Percentiles rank a stretch among this genome's conserved stretches.
These are phyloP conservation scores for Lycium barbarum DNA, from an alignment of 257 asterid genomes.

Conservation along the genomic window DNA sequence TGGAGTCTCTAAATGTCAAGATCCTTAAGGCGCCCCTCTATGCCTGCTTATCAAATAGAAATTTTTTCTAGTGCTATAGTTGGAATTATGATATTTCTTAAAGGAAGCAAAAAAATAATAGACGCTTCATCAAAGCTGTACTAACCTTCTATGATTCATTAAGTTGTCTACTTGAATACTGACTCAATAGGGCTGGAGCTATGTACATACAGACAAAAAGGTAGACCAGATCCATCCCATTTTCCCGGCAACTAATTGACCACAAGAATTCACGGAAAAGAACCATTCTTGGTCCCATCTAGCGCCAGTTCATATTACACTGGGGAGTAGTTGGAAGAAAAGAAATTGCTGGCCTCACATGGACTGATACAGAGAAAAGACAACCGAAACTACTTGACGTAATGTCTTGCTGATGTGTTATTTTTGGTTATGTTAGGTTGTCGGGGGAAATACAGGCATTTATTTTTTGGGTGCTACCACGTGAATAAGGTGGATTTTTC, in stretches of 20 bases:
- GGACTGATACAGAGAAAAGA: slow-evolving; percentile 26
- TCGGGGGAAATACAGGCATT: not conserved
- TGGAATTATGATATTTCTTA: not conserved
- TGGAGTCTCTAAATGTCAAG: not conserved
- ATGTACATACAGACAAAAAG: slow-evolving; percentile 4
- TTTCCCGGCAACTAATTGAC: not conserved
- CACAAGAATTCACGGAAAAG: not conserved
- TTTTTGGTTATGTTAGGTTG: not conserved
- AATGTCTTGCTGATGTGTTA: not conserved
- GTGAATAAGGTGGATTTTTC: slow-evolving; percentile 5
- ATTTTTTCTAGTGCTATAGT: not conserved
- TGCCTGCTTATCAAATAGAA: not conserved
- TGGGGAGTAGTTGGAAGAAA: slow-evolving; percentile 10
- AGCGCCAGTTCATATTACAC: not conserved
- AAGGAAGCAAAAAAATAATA: not conserved
- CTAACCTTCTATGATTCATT: not conserved
- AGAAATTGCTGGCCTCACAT: not conserved
- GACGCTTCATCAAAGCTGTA: not conserved
- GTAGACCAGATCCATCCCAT: not conserved
- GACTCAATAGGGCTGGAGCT: not conserved
- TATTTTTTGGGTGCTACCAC: not conserved
- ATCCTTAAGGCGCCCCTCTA: not conserved
- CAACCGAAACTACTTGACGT: not conserved
- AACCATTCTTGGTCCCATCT: not conserved
- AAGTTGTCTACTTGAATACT: slow-evolving; percentile 19